Conservation (phyloP, 1,284 basidiomycete species). For the Peniophora sp. region DNA sequence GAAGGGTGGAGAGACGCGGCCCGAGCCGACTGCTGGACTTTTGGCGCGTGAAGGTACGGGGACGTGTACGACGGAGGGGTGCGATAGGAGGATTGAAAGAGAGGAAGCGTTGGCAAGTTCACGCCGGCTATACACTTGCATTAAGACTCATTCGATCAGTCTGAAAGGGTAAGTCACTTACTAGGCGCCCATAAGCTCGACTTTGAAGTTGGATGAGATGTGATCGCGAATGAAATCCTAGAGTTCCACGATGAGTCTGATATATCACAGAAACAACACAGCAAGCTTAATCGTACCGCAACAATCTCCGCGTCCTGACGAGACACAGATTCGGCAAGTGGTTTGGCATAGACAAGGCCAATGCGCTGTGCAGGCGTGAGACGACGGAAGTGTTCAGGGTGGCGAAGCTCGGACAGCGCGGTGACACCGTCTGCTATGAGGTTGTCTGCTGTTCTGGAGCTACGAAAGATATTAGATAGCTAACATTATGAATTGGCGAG, state of each 20-base stretch:
- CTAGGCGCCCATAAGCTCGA: conserved; percentile 42
- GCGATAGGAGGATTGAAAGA: conserved; percentile 17
- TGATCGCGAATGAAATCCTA: conserved; percentile 37
- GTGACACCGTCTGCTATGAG: conserved; percentile 41
- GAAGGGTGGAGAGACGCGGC: conserved; percentile 10
- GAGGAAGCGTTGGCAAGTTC: conserved; percentile 8
- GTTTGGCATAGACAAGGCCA: conserved; percentile 28
- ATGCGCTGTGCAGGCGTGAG: conserved; percentile 28
- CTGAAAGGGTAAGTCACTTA: too few relatives aligned
- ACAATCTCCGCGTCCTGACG: conserved; percentile 33
- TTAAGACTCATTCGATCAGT: too few relatives aligned
- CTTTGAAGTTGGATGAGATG: conserved; percentile 35
- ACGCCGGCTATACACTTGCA: conserved; percentile 20
- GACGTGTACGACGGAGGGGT: conserved; percentile 13
- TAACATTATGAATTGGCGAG: neutral
- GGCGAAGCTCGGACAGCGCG: conserved; percentile 30
- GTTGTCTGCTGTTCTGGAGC: conserved; percentile 29
- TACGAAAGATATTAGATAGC: conserved; percentile 13
- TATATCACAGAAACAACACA: too few relatives aligned
- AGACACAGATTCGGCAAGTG: conserved; percentile 26
- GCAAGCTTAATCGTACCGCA: conserved; percentile 22
- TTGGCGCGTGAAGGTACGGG: conserved; percentile 8
- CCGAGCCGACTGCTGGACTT: neutral
- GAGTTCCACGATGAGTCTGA: neutral
- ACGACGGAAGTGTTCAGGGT: conserved; percentile 27